These are phyloP conservation scores for Pseudozyma hubeiensis DNA, from an alignment of 1,284 basidiomycete species.

Conservation along the genomic window DNA sequence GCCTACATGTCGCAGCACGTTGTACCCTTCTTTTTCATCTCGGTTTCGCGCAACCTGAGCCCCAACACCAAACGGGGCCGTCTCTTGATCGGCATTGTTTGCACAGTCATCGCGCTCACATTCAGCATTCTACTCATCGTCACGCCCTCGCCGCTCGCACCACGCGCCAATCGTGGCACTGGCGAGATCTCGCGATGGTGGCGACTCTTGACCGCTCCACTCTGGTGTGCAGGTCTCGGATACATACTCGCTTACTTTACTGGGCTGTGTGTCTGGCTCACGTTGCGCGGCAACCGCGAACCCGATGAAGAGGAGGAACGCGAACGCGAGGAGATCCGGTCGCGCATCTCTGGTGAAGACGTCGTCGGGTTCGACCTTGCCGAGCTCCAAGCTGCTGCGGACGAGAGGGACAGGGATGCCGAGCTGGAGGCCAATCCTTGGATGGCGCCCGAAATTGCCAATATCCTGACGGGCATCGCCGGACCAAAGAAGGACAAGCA, in stretches of 20 bases:
- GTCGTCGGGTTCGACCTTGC: slow-evolving; percentile 35
- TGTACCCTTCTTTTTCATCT: slow-evolving; percentile 53
- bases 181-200: slow-evolving; percentile 48
- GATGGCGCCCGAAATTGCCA: slow-evolving; percentile 55
- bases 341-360: slow-evolving; percentile 47
- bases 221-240: slow-evolving; percentile 58
- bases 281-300: slow-evolving; percentile 55
- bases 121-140: slow-evolving; percentile 50
- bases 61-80: slow-evolving; percentile 51
- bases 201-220: slow-evolving; percentile 45
- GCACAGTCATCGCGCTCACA: slow-evolving; percentile 39
- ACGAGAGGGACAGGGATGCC: slow-evolving; percentile 25
- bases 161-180: slow-evolving; percentile 17
- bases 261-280: slow-evolving; percentile 60
- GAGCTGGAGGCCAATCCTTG: slow-evolving; percentile 35
- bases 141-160: slow-evolving; percentile 44
- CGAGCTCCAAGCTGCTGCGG: slow-evolving; percentile 38
- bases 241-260: slow-evolving; percentile 57
- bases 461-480: slow-evolving; percentile 33
- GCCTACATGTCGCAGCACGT: slow-evolving; percentile 53
- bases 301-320: slow-evolving; percentile 50
- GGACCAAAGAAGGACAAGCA: slow-evolving; percentile 47
- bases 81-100: slow-evolving; percentile 43
- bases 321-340: slow-evolving; percentile 45
- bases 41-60: slow-evolving; percentile 49